Evolutionary conservation across 306 rosid species (phyloP), one percentile per base, ranked within the genome.

Genomic region (Oxytropis ochrocephala): DNA sequence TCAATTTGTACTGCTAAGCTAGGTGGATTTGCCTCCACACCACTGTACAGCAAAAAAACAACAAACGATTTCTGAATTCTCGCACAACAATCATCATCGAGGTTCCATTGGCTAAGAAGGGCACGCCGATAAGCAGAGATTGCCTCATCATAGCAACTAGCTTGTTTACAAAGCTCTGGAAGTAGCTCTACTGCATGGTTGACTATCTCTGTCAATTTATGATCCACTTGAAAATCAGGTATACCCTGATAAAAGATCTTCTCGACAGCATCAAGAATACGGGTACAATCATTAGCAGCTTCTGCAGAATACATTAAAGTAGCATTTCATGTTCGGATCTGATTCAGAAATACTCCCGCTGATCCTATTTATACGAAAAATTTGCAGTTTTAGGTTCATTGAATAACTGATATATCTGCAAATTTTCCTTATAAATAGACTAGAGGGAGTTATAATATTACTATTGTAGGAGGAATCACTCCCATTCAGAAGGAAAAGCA

Each of bases 101-200:
- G 92, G 88, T 95, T 95, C 99, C 99, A 95, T 64, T 83, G 91
- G 80, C 92, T 80, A 48, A 91, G 86, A 53, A 95, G 92, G 35
- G 97, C 96, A 44, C 91, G 88, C 54, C 99, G 81, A 79, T 91
- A 95, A 55, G 96, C 89, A 52, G 80, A 57, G 36, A 91, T 79
- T 59, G 96, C 85, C 79, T 95, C 99, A 17, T 78, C 84, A 72
- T 67, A 77, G 78, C 75, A 57, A 62, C 92, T 86, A 8, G 87
- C 88, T 75, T 82, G 88, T 76, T 88, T 89, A 89, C 88, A 91
- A 42, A 94, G 96, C 74, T 87, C 97, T 11, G 99, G 99, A 84
- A 91, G 96, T 72, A 94, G 91, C 89, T 91, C 99, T 44, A 91
- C 99, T 70, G 96, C 90, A 64, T 85, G 87, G 76, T 85, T 85